Percentiles rank a stretch among this genome's conserved stretches.
Evolutionary conservation across 805 yeast genomes (phyloP).

Genomic region (Kazachstania kunashirensis): DNA sequence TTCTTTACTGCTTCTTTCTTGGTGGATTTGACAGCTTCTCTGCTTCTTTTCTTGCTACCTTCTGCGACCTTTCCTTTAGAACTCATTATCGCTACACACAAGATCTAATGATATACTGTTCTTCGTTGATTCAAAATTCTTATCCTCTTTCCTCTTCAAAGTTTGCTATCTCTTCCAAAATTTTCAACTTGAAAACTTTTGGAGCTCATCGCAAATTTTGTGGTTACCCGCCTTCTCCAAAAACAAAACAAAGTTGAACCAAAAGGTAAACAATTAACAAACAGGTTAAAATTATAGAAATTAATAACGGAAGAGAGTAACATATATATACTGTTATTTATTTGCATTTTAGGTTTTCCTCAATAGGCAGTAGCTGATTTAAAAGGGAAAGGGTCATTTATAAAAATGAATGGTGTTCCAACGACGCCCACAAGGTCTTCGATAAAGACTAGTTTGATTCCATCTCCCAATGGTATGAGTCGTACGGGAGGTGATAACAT

Average conservation of each 20-base stretch:
- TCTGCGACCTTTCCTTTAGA: conserved; percentile 2
- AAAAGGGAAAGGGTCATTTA: too few relatives aligned
- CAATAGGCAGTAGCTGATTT: too few relatives aligned
- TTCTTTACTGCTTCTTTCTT: not conserved
- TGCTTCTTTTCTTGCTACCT: conserved; percentile 1
- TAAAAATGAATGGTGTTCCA: conserved; percentile 5
- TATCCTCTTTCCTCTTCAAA: too few relatives aligned
- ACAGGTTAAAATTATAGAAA: too few relatives aligned
- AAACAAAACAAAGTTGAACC: not conserved
- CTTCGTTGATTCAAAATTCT: too few relatives aligned
- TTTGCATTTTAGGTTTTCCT: too few relatives aligned
- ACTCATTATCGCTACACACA: conserved; percentile 1
- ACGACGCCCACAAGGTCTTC: conserved; percentile 5
- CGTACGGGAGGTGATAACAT: too few relatives aligned
- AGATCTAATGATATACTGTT: too few relatives aligned
- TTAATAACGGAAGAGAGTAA: too few relatives aligned
- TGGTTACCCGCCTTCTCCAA: not conserved
- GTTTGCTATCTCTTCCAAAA: not conserved
- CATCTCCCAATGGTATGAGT: not conserved
- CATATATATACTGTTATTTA: too few relatives aligned
- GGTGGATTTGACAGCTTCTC: not conserved
- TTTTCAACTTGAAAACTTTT: not conserved
- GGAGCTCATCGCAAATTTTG: not conserved
- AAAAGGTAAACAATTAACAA: not conserved
- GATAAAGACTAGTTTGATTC: conserved; percentile 1